phyloP scores from a whole-genome alignment of 805 yeast genomes.

The Yamadazyma scolyti region DNA sequence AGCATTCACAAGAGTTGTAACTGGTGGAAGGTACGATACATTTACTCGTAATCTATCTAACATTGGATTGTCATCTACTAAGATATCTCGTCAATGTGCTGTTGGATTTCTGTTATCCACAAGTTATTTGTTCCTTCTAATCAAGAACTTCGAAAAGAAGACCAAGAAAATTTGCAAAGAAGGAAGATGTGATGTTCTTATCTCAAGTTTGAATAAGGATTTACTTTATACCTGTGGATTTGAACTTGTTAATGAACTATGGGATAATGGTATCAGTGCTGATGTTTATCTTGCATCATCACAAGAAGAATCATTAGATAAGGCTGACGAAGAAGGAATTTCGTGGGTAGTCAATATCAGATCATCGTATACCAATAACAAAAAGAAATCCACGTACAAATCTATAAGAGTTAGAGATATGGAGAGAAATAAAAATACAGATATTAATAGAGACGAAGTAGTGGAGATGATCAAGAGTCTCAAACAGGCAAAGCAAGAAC shows the following conservation, averaged over 20 bases:
- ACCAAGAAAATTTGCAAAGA: slow-evolving; percentile 18
- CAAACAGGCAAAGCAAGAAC: slow-evolving; percentile 2
- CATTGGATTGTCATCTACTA: slow-evolving; percentile 18
- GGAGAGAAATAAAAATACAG: slow-evolving; percentile 59
- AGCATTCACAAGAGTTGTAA: slow-evolving; percentile 57
- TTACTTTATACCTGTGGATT: slow-evolving; percentile 59
- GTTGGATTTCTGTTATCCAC: slow-evolving; percentile 85
- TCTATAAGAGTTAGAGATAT: slow-evolving; percentile 72
- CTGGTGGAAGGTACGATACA: slow-evolving; percentile 91
- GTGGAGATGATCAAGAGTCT: slow-evolving; percentile 28
- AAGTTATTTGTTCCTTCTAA: slow-evolving; percentile 31
- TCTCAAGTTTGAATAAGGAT: slow-evolving; percentile 62
- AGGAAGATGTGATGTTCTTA: slow-evolving; percentile 76
- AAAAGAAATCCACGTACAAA: slow-evolving; percentile 52
- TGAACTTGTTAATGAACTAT: slow-evolving; percentile 57
- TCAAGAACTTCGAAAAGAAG: slow-evolving; percentile 24
- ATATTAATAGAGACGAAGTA: slow-evolving; percentile 69
- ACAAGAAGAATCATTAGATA: slow-evolving; percentile 60
- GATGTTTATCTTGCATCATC: slow-evolving; percentile 45
- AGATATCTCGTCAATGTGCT: slow-evolving; percentile 40
- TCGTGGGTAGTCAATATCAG: slow-evolving; percentile 76
- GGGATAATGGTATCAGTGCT: slow-evolving; percentile 78
- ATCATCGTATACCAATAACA: slow-evolving; percentile 45
- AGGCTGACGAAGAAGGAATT: slow-evolving; percentile 67
- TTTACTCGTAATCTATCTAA: slow-evolving; percentile 66